Evolutionary conservation across 495 filamentous ascomycete species (phyloP).

Genomic region (Penicillium cinerascens): DNA sequence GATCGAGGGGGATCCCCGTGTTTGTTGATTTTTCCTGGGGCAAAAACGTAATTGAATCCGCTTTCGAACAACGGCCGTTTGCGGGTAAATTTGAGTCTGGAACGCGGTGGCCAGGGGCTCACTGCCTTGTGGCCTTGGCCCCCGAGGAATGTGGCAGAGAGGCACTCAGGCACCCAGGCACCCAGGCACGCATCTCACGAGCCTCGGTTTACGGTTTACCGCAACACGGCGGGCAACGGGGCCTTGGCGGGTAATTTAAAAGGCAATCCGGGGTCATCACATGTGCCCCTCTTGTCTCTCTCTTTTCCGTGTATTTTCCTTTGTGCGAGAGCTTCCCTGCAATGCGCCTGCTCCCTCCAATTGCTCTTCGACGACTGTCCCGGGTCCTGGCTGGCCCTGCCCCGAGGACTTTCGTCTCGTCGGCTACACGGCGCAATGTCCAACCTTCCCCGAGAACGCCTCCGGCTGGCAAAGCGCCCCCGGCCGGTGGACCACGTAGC

Average conservation of each 20-base stretch:
- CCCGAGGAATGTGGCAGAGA: background rate
- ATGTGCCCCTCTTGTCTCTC: background rate
- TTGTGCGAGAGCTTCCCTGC: background rate
- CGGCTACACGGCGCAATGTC: background rate
- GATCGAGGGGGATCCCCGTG: background rate
- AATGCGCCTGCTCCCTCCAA: conserved; percentile 13
- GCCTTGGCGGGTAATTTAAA: background rate
- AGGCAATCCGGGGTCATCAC: conserved; percentile 6
- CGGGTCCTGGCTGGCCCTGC: conserved; percentile 3
- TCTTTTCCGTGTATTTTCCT: background rate
- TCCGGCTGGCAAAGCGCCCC: background rate
- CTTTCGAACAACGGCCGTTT: conserved; percentile 1
- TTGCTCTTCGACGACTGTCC: conserved; percentile 7
- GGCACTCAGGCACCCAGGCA: background rate
- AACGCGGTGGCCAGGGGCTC: background rate
- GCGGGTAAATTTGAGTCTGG: conserved; percentile 7
- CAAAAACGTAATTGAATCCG: conserved; percentile 13
- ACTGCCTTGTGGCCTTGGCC: background rate
- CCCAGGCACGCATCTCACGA: background rate
- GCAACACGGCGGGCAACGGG: background rate
- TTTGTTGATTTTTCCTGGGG: conserved; percentile 9
- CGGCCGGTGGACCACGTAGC: background rate
- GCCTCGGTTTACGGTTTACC: conserved; percentile 4
- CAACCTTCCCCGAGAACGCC: background rate
- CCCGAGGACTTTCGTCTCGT: conserved; percentile 11